Evolutionary conservation across 1,284 basidiomycete species (phyloP), one percentile per base, ranked within the genome.

Genomic region (Sporisorium exsertum): DNA sequence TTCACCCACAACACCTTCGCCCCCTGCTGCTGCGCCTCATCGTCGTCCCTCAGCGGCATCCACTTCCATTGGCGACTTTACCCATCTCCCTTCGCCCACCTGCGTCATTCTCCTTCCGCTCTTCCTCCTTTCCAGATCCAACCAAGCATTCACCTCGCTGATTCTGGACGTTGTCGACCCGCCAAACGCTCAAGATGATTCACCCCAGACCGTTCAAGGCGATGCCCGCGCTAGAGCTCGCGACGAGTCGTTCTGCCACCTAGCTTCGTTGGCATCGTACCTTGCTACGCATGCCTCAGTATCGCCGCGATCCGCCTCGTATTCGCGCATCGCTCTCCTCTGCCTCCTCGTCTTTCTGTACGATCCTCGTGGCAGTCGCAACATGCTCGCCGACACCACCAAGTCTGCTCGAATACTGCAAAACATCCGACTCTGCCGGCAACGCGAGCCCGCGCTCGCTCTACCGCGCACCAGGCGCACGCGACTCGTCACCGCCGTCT

Each of bases 191-290:
- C 37, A 58, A n/a, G 33, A 37, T n/a, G 10, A 26, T 18, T 22
- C 29, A 22, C 18, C 15, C 20, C 59, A 37, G 27, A 24, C 58
- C 3, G 24, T 32, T 10, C 49, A 40, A 35, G 22, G 33, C 27
- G 58, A 66, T 12, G 49, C 60, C 5, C 56, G 47, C 1, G n/a
- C 26, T 12, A 51, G 64, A 51, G 69, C 68, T 9, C 56, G 64
- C n/a, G 32, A 64, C 33, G 61, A 67, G 29, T 67, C 70, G 1
- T 78, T 69, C 49, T 61, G 68, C 55, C 57, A 69, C 5, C 43
- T 82, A 20, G 77, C 74, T 20, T 77, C 80, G 15, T 52, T 82
- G 8, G 46, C 78, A 6, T 77, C 81, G 37, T 82, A 81, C 42
- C 62, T 82, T 5, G 72, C 73, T 2, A 77, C 78, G 6, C 78